Evolutionary conservation across 495 filamentous ascomycete species (phyloP), one percentile per base, ranked within the genome.

Genomic region (Acidiella bohemica): DNA sequence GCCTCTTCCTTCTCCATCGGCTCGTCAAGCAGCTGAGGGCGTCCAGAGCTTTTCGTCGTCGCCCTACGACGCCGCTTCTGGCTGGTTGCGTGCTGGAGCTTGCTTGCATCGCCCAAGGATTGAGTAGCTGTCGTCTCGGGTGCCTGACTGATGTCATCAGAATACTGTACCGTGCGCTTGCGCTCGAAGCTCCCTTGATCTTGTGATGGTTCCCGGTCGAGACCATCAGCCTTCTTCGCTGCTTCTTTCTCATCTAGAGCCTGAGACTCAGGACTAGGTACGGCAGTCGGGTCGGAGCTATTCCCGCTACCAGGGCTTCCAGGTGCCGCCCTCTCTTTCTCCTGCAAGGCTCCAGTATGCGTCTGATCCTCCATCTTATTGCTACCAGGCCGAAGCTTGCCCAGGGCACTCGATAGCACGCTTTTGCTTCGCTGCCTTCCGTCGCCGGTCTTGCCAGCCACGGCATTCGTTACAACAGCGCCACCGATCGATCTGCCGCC

Each of bases 1-100:
- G 84, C 82, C 40, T 83, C 81, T 12, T 66, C 68, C 33, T 67
- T 71, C 35, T 71, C 69, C 48, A 94, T 63, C 28, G 92, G 53
- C 32, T 88, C 81, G 48, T 87, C 84, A 9, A 66, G 66, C n/a
- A n/a, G n/a, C n/a, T n/a, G n/a, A n/a, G n/a, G n/a, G 11, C 77
- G 71, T 43, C 73, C 78, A 25, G 74, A 81, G 40, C 75, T 72
- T 55, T 78, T 78, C 1, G 85, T 93, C 33, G 79, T 84, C 0
- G 75, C 75, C 42, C 90, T 69, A 16, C 85, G 71, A 42, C 67
- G 67, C 36, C 36, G 29, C 36, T 44, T 42, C 25, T 46, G 29
- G 27, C 26, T 36, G 22, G 1, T 16, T 22, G 24, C 37, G 27
- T 19, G 40, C 42, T 39, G 56, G 25, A 39, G 12, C 32, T 13